These are phyloP conservation scores for Populus hybrid DNA, from an alignment of 441 rosid genomes.

Conservation along the genomic window DNA sequence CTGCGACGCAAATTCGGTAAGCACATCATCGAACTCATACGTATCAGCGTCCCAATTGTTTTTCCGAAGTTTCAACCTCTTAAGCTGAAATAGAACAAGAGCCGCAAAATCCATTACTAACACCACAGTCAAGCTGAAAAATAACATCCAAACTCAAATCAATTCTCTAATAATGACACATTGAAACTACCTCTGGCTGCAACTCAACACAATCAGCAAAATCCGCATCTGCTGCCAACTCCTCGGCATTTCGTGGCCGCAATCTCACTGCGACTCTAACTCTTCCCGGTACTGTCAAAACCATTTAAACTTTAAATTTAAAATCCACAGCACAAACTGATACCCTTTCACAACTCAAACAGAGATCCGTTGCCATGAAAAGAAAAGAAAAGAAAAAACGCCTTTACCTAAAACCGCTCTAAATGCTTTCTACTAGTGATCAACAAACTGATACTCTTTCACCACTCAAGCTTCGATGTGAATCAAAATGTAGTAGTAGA, in stretches of 20 bases:
- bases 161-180: background rate
- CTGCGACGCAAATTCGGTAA: constrained; percentile 91
- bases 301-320: background rate
- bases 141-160: background rate
- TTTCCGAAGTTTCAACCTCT: constrained; percentile 88
- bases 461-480: background rate
- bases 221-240: constrained; percentile 80
- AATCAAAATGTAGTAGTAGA: background rate
- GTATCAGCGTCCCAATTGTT: constrained; percentile 96
- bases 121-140: constrained; percentile 5
- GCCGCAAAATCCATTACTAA: background rate
- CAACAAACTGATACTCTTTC: background rate
- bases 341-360: background rate
- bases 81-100: constrained; percentile 44
- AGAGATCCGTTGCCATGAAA: background rate
- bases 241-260: constrained; percentile 83
- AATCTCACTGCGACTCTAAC: constrained; percentile 91
- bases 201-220: constrained; percentile 94
- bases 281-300: constrained; percentile 71
- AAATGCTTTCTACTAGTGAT: background rate
- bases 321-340: background rate
- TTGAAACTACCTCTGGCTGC: constrained; percentile 69
- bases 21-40: constrained; percentile 87
- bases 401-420: background rate
- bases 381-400: background rate